Percentiles rank a stretch among this genome's conserved stretches.
Evolutionary conservation across 2,329 filamentous ascomycete species (phyloP).

Genomic region (Rhinocladiella similis): DNA sequence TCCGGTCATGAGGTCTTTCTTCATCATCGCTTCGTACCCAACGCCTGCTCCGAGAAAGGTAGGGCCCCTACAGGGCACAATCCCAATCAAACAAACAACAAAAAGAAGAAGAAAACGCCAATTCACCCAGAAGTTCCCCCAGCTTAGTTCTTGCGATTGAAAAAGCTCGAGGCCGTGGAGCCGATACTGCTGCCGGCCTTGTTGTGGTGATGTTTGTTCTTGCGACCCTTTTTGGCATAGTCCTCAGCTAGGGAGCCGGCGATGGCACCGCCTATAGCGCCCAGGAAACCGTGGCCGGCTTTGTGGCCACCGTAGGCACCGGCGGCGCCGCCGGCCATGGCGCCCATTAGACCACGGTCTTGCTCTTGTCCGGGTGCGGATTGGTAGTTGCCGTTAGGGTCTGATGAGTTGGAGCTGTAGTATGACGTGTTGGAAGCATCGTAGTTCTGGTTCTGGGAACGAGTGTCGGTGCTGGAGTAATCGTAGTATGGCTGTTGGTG

Average conservation of each 20-base stretch:
- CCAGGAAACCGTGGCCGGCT: slow-evolving; percentile 47
- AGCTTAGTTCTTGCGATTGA: neutral
- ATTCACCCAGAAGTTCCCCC: neutral
- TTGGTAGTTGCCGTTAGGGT: neutral
- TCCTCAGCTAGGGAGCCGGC: slow-evolving; percentile 48
- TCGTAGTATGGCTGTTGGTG: neutral
- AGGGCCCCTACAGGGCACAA: too few relatives aligned
- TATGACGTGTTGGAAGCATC: neutral
- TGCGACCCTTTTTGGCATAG: slow-evolving; percentile 40
- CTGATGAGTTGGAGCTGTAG: neutral
- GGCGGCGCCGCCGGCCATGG: slow-evolving; percentile 47
- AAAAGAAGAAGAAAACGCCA: neutral
- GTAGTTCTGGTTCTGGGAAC: neutral
- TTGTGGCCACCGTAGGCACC: slow-evolving; percentile 50
- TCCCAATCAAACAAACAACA: too few relatives aligned
- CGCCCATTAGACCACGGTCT: slow-evolving; percentile 50
- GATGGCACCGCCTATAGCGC: slow-evolving; percentile 49
- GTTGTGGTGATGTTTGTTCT: slow-evolving; percentile 18
- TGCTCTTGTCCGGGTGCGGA: slow-evolving; percentile 1
- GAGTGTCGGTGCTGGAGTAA: neutral
- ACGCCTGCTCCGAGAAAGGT: slow-evolving; percentile 1
- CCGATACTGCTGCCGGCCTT: slow-evolving; percentile 3
- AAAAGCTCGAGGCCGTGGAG: slow-evolving; percentile 1
- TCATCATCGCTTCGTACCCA: slow-evolving; percentile 3
- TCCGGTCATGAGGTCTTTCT: too few relatives aligned